A percentile compares a stretch with the other conserved stretches of the same genome.
These are phyloP conservation scores for Penicillium cataractarum DNA, from an alignment of 495 filamentous ascomycete genomes.

Conservation along the genomic window DNA sequence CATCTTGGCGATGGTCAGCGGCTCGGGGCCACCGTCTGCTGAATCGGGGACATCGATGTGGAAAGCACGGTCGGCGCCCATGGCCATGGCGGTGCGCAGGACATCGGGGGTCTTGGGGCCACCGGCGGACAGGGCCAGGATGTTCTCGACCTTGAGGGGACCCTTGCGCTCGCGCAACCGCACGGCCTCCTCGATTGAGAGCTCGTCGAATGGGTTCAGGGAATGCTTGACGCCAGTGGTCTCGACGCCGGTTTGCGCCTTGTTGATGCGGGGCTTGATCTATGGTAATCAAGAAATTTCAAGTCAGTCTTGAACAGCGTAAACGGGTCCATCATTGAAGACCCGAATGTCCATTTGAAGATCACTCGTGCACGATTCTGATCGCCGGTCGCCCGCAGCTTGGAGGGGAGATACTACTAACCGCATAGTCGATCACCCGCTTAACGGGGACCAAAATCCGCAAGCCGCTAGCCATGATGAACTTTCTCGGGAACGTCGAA, in stretches of 20 bases:
- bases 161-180: constrained; percentile 82
- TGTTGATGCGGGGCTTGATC: constrained; percentile 98
- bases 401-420: constrained; percentile 48
- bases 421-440: constrained; percentile 98
- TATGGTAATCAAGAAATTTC: constrained; percentile 36
- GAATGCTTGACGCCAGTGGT: constrained; percentile 91
- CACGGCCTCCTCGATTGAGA: constrained; percentile 93
- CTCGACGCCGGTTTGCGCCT: constrained; percentile 89
- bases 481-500: constrained; percentile 10
- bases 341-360: not conserved
- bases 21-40: constrained; percentile 69
- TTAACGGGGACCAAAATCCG: constrained; percentile 96
- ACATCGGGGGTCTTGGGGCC: constrained; percentile 84
- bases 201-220: constrained; percentile 99
- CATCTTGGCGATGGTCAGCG: constrained; percentile 87
- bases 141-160: constrained; percentile 71
- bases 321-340: not conserved
- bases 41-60: constrained; percentile 72
- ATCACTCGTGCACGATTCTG: constrained; percentile 16
- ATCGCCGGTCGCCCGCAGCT: constrained; percentile 5
- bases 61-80: constrained; percentile 92
- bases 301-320: constrained; percentile 5
- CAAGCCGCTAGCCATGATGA: constrained; percentile 73
- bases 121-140: constrained; percentile 85
- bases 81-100: constrained; percentile 95